A percentile compares a stretch with the other conserved stretches of the same genome.
Evolutionary conservation across 179 eudicot genomes (phyloP).

Genomic region (Silene coronaria): DNA sequence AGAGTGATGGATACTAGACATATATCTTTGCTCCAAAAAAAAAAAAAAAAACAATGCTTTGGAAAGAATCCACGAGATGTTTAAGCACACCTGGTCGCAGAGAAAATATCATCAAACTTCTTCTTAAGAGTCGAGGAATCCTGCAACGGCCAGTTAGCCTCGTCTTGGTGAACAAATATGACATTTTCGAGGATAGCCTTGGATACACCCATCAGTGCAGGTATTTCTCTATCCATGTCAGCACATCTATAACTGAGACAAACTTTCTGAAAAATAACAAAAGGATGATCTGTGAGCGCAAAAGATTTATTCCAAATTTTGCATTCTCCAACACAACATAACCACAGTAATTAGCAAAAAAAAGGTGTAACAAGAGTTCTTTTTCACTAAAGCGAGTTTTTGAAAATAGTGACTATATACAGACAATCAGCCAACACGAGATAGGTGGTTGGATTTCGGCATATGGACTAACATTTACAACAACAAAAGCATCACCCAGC

Average conservation of each 20-base stretch:
- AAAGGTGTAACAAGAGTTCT: not conserved
- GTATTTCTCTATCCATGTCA: slow-evolving; percentile 98
- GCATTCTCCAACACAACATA: not conserved
- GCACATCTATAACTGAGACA: slow-evolving; percentile 98
- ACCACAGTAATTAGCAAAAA: not conserved
- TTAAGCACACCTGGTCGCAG: slow-evolving; percentile 73
- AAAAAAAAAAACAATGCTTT: not conserved
- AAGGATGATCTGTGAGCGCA: slow-evolving; percentile 12
- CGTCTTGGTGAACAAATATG: slow-evolving; percentile 98
- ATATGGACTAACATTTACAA: not conserved
- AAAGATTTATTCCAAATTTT: not conserved
- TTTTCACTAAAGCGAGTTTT: not conserved
- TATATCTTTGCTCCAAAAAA: not conserved
- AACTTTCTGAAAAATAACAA: slow-evolving; percentile 63
- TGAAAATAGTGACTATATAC: not conserved
- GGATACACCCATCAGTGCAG: slow-evolving; percentile 98
- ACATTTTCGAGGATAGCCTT: slow-evolving; percentile 94
- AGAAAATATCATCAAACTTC: slow-evolving; percentile 97
- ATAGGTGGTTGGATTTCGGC: not conserved
- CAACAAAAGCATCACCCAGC: not conserved
- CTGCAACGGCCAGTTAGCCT: slow-evolving; percentile 98
- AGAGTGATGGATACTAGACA: not conserved
- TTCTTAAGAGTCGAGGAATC: slow-evolving; percentile 89
- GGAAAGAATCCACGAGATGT: not conserved
- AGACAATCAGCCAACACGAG: not conserved